phyloP scores from a whole-genome alignment of 371 early-diverging fungal species.

The Apophysomyces elegans region DNA sequence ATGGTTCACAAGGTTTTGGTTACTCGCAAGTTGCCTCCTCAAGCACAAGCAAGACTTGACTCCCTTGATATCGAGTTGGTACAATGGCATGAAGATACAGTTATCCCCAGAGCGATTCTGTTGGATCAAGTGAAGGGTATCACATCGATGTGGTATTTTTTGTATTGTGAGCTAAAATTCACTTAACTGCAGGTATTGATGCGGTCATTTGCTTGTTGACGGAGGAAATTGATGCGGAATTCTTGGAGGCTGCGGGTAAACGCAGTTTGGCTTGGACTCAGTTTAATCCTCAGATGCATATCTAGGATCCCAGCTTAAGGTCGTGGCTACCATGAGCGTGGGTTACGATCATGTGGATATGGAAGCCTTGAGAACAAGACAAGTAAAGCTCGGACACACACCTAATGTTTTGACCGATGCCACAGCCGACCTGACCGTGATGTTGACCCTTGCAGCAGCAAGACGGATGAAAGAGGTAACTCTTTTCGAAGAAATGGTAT shows the following conservation, averaged over 20 bases:
- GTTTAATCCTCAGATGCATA: conserved; percentile 9
- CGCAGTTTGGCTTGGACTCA: not conserved
- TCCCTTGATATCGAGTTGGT: conserved; percentile 29
- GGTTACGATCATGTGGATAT: conserved; percentile 84
- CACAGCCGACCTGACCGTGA: conserved; percentile 81
- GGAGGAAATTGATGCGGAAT: conserved; percentile 70
- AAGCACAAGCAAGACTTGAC: conserved; percentile 32
- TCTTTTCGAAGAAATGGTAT: not conserved
- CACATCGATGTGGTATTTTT: not conserved
- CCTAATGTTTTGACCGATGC: conserved; percentile 92
- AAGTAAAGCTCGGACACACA: conserved; percentile 77
- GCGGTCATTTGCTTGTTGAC: conserved; percentile 71
- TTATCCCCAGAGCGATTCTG: conserved; percentile 35
- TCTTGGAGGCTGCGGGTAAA: conserved; percentile 63
- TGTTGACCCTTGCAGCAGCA: conserved; percentile 75
- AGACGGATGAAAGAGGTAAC: conserved; percentile 69
- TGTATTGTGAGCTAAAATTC: not conserved
- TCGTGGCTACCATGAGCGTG: conserved; percentile 74
- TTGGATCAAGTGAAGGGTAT: conserved; percentile 36
- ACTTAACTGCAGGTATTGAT: conserved; percentile 41
- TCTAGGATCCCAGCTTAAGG: conserved; percentile 53
- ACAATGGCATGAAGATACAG: conserved; percentile 38
- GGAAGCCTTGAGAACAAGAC: conserved; percentile 45
- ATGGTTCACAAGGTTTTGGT: conserved; percentile 32
- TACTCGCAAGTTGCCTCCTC: conserved; percentile 32